Evolutionary conservation across 306 rosid species (phyloP), one percentile per base, ranked within the genome.

Genomic region (Citrullus colocynthis): DNA sequence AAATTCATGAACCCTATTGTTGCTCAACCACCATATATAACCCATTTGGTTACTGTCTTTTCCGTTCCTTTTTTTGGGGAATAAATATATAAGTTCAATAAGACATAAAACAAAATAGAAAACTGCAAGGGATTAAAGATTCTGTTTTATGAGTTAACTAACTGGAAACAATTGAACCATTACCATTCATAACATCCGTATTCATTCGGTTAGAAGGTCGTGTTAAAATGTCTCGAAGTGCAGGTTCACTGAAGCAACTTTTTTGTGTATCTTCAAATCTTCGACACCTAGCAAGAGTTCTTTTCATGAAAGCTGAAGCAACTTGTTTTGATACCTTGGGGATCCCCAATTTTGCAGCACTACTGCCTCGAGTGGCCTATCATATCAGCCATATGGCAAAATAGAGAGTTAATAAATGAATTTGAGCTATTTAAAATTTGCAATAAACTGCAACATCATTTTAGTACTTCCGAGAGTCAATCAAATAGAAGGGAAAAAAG

Each of bases 311-410:
- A 83, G 88, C 88, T 73, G 63, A 65, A 51, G 97, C 96, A 77
- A 83, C 87, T 79, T 82, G 93, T 83, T 87, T 90, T 73, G 96
- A 84, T 80, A 88, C 90, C 91, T 87, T 90, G 32, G 91, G 80
- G 71, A 91, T 81, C 79, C 97, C 93, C 74, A 75, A 70, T 80
- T 89, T 93, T 56, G 91, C 88, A 73, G 96, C 93, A 9, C 57
- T 81, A 80, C 87, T 91, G 80, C 91, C 96, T 28, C 96, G 93
- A 63, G 97, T 90, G 61, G 97, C 97, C 98, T 93, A 80, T 59
- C 82, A 87, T 63, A 89, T 74, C 75, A 78, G 60, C 37, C 79
- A 78, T 41, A 39, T 51, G n/a, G 17, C 44, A 18, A 75, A 24
- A 41, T 74, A 4, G 18, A 17, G 48, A 37, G 37, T 52, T 14